Conservation (phyloP, 768 basidiomycete species). For the Scleroderma bovista region DNA sequence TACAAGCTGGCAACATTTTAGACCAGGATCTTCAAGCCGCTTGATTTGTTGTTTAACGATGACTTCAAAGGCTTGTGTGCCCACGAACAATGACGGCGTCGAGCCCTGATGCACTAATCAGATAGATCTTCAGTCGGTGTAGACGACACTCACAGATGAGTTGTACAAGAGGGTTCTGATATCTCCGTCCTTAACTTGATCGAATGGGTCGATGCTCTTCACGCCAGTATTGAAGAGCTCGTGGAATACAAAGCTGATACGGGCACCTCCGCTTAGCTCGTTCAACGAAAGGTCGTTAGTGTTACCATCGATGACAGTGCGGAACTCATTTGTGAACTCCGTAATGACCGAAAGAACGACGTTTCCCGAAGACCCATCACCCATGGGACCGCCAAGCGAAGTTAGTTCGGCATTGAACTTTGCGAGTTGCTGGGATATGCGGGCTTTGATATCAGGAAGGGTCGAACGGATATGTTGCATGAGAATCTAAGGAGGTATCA, state of each 20-base stretch:
- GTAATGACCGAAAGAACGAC: slow-evolving; percentile 97
- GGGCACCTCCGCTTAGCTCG: slow-evolving; percentile 96
- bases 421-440: slow-evolving; percentile 85
- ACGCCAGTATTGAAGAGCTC: slow-evolving; percentile 97
- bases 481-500: slow-evolving; percentile 59
- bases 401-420: slow-evolving; percentile 84
- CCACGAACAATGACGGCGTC: slow-evolving; percentile 93
- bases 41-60: slow-evolving; percentile 99
- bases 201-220: slow-evolving; percentile 95
- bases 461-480: slow-evolving; percentile 99
- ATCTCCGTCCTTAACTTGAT: slow-evolving; percentile 98
- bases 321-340: slow-evolving; percentile 96
- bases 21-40: slow-evolving; percentile 85
- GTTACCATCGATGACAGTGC: slow-evolving; percentile 94
- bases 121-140: not conserved
- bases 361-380: slow-evolving; percentile 81
- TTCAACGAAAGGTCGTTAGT: slow-evolving; percentile 93
- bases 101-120: slow-evolving; percentile 57
- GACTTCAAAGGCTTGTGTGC: slow-evolving; percentile 95
- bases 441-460: slow-evolving; percentile 96
- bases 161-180: slow-evolving; percentile 96
- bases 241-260: slow-evolving; percentile 99
- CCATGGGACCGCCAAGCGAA: slow-evolving; percentile 81
- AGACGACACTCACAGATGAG: slow-evolving; percentile 72
- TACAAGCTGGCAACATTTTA: slow-evolving; percentile 93